Base-by-base conservation (phyloP, 140 eudicot genomes). In the Ambrosia hybrid region DNA sequence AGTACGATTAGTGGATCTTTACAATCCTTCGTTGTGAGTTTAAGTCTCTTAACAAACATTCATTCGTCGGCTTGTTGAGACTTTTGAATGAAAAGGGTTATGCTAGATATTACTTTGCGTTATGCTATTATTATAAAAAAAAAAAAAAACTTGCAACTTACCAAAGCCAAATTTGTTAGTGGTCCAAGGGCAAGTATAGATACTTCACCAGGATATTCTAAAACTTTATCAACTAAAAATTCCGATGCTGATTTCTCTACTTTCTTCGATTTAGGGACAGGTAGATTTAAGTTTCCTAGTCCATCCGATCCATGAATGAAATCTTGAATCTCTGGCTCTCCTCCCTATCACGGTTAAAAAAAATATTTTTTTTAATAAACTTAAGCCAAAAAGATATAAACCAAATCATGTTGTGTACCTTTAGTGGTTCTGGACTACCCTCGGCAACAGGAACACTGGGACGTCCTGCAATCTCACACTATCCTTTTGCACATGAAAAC, bases 381-480 rank as follows among this genome's bases (percentile, higher is more conserved):
- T 41, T 41, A 0, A 41, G 46, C 4, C 46, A 41, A 3, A 41
- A 6, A 41, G 30, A 21, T 21, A 21, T 21, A 41, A 3, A 41
- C 46, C 3, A 41, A 12, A 12, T 57, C 3, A 26, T 36, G 34
- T 14, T 21, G 5, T 72, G 51, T 85, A 91, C 97, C 95, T 88
- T 91, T 62, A 91, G 76, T 77, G 97, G 88, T 74, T 73, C 92
- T 13, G 73, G 57, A 72, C 88, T 87, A 48, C 97, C 97, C 79
- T 90, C 88, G 4, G 95, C 95, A 17, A 90, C 97, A 41, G 97
- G 97, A 68, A 90, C 62, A 83, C 74, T 85, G 53, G 88, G 88
- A 83, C 75, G 58, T 78, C 97, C 97, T 79, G 97, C 97, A 41
- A 85, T 82, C 88, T 90, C 97, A 88, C 95, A 91, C 97, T 91